Evolutionary conservation across 2,329 filamentous ascomycete species (phyloP).

Genomic region (Exophiala lecanii-corni): DNA sequence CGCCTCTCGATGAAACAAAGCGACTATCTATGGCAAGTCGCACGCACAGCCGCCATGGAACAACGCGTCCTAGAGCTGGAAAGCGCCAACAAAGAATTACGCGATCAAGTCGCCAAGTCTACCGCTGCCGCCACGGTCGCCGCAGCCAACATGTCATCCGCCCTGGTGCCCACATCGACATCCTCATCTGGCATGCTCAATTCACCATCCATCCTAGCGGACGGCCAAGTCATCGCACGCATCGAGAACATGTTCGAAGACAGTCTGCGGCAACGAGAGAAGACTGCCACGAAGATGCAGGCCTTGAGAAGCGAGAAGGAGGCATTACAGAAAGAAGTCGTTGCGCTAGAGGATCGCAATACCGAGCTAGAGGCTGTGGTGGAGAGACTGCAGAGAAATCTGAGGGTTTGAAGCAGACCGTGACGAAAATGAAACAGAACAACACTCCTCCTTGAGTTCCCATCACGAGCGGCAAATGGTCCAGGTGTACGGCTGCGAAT

Average conservation of each 20-base stretch:
- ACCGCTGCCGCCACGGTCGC: neutral
- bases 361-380: slow-evolving; percentile 39
- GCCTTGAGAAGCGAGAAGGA: slow-evolving; percentile 39
- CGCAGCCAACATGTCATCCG: neutral
- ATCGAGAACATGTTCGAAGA: slow-evolving; percentile 39
- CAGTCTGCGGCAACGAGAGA: slow-evolving; percentile 36
- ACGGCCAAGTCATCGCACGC: slow-evolving; percentile 27
- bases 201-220: neutral
- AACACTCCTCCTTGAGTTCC: no score
- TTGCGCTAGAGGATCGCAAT: slow-evolving; percentile 37
- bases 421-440: no score
- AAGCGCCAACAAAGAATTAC: slow-evolving; percentile 35
- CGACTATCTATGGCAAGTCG: slow-evolving; percentile 38
- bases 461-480: no score
- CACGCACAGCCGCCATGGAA: slow-evolving; percentile 40
- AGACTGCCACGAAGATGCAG: slow-evolving; percentile 34
- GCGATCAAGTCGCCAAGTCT: slow-evolving; percentile 26
- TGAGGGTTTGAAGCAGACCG: slow-evolving; percentile 31
- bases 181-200: neutral
- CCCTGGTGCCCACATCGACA: neutral
- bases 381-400: slow-evolving; percentile 39
- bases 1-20: slow-evolving; percentile 31
- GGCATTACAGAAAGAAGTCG: slow-evolving; percentile 34
- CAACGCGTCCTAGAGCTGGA: slow-evolving; percentile 41
- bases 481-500: no score